phyloP scores from a whole-genome alignment of 2,329 filamentous ascomycete genomes.

The Pestalotiopsis sp. region DNA sequence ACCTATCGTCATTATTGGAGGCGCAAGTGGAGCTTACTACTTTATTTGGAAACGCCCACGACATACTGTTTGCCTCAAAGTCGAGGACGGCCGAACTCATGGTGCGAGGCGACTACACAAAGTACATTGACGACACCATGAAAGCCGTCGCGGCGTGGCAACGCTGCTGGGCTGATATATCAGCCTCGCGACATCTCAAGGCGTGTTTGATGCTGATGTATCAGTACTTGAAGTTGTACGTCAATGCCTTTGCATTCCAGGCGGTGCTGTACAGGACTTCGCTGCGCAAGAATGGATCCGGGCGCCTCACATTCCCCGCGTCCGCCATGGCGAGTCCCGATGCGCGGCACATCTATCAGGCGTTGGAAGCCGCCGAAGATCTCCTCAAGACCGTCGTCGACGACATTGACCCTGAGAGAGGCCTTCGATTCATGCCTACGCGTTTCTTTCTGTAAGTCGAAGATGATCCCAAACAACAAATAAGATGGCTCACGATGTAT shows the following conservation, averaged over 20 bases:
- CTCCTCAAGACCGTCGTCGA: not conserved
- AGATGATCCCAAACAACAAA: not conserved
- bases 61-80: not conserved
- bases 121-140: not conserved
- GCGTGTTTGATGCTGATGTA: not conserved
- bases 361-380: not conserved
- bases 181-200: not conserved
- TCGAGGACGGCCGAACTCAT: not conserved
- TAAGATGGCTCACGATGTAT: not conserved
- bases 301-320: not conserved
- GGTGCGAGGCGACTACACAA: not conserved
- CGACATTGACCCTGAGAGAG: not conserved
- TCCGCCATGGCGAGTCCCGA: not conserved
- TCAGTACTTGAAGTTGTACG: not conserved
- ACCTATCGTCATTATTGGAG: not conserved
- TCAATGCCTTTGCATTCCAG: not conserved
- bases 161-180: not conserved
- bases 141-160: not conserved
- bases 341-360: not conserved
- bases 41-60: not conserved
- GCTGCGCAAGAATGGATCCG: not conserved
- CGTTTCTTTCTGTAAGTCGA: not conserved
- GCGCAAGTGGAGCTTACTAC: not conserved
- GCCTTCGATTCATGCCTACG: not conserved
- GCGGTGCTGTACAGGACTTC: not conserved